Base-by-base conservation (phyloP, 495 filamentous ascomycete genomes). In the Tuber melanosporum region DNA sequence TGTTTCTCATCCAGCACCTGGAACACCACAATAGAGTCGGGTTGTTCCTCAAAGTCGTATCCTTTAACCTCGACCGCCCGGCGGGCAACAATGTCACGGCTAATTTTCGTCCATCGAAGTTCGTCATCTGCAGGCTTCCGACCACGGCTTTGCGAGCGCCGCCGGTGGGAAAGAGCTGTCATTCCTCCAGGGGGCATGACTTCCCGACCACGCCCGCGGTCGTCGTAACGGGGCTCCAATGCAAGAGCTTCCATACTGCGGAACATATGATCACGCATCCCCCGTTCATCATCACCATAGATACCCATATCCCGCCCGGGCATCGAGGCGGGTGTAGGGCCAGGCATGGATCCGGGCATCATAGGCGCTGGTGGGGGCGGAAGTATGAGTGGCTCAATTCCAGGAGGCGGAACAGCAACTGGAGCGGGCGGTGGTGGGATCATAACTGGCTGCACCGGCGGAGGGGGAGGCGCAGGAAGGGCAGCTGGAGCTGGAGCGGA, bases 41-140 rank as follows among this genome's bases (percentile, higher is more conserved):
- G 47, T 14, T 82, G 79, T 14, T 81, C 82, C 36, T 83, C 76
- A 47, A 79, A 83, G 1, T 83, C 77, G 74, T 83, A 83, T 12
- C 79, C 77, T 3, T 71, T 71, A 43, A 79, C 79, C 72, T 77
- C 74, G 45, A 83, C 77, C 52, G 82, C 82, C 10, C 82, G 79
- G 39, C 77, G 80, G 22, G 82, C 80, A 41, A 83, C 79, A 69
- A 83, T 83, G 57, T 83, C 82, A 26, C 82, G 82, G 47, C 82
- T 82, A 43, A 83, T 83, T 45, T 81, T 81, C 9, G 82, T 83
- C 82, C 82, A 83, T 26, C 79, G 74, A 22, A 77, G 82, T 49
- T 83, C 82, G 9, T 70, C 73, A 43, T 78, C 79, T 1, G 43
- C 43, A 45, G 73, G 43, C 44, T 76, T 75, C 22, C 77, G 74